These are phyloP conservation scores for Phytophthora pseudosyringae DNA, from an alignment of 352 stramenopile genomes.

Conservation along the genomic window DNA sequence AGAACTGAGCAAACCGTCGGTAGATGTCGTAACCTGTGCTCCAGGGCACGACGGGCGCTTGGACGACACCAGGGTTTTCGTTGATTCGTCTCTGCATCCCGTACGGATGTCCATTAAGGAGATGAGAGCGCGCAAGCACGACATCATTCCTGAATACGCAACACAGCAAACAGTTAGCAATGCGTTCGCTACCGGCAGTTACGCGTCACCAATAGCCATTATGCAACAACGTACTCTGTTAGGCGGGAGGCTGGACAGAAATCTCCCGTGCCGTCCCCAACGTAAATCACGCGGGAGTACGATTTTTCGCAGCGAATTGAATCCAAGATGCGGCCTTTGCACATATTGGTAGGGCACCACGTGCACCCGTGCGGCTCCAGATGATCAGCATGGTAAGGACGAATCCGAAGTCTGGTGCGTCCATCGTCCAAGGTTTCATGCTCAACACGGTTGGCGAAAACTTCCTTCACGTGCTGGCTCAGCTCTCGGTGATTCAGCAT, in stretches of 20 bases:
- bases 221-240: conserved; percentile 41
- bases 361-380: conserved; percentile 54
- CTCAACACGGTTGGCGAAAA: conserved; percentile 57
- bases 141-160: conserved; percentile 45
- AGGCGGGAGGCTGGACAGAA: conserved; percentile 63
- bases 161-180: conserved; percentile 8
- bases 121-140: conserved; percentile 54
- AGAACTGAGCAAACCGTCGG: conserved; percentile 40
- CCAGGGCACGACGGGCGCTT: conserved; percentile 54
- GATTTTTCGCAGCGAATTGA: conserved; percentile 39
- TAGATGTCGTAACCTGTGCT: conserved; percentile 60
- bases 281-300: conserved; percentile 67
- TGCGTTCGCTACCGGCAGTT: background rate
- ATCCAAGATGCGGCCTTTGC: conserved; percentile 79
- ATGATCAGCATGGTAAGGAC: conserved; percentile 55
- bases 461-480: conserved; percentile 37
- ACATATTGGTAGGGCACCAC: conserved; percentile 79
- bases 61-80: conserved; percentile 34
- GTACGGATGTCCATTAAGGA: conserved; percentile 39
- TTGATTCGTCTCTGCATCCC: conserved; percentile 47
- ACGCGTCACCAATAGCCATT: background rate
- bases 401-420: conserved; percentile 49
- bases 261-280: conserved; percentile 74
- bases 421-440: conserved; percentile 33
- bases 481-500: conserved; percentile 57